phyloP scores from a whole-genome alignment of 192 early-diverging fungal species.

The Chytriomyces sp. region DNA sequence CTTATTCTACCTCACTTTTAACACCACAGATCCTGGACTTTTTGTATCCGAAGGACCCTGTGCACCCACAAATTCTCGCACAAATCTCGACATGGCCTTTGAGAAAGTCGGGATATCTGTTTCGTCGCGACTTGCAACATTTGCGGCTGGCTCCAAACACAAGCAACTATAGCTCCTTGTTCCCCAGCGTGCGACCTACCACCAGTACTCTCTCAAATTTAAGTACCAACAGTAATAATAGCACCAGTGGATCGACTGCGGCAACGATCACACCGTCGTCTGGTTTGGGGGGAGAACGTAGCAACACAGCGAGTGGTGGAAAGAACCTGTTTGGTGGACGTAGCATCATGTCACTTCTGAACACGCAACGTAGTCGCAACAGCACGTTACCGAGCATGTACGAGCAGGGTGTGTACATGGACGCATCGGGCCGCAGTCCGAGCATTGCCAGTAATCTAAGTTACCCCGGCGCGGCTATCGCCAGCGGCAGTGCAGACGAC shows the following conservation, averaged over 20 bases:
- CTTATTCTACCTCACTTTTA: not conserved
- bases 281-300: not conserved
- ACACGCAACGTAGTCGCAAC: not conserved
- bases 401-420: not conserved
- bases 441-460: constrained; percentile 22
- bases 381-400: too few relatives aligned
- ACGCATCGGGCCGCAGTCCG: constrained; percentile 17
- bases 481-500: constrained; percentile 10
- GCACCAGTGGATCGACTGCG: not conserved
- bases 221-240: not conserved
- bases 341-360: not conserved
- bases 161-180: constrained; percentile 17
- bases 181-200: constrained; percentile 21
- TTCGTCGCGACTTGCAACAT: constrained; percentile 37
- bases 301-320: not conserved
- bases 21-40: constrained; percentile 16
- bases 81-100: constrained; percentile 40
- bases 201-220: not conserved
- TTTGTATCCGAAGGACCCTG: constrained; percentile 12
- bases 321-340: not conserved
- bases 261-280: not conserved
- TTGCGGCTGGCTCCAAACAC: constrained; percentile 15
- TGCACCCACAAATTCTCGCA: not conserved
- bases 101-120: constrained; percentile 39
- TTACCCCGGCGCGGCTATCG: not conserved